These are phyloP conservation scores for Xanthoceras sorbifolium DNA, from an alignment of 345 rosid genomes.

Conservation along the genomic window DNA sequence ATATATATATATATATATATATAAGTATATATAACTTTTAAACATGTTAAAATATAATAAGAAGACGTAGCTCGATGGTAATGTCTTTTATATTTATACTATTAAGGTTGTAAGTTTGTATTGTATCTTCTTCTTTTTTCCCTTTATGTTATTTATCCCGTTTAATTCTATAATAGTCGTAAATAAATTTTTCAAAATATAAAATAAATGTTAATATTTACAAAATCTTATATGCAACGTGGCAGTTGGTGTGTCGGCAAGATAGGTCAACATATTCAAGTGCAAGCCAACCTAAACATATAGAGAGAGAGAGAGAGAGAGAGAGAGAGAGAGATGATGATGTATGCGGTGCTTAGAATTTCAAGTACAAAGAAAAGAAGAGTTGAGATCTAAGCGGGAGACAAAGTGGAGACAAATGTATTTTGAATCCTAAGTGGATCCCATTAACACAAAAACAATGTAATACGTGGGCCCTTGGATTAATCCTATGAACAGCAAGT, in stretches of 20 bases:
- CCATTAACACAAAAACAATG: constrained; percentile 14
- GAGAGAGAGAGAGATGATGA: too few relatives aligned
- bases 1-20: too few relatives aligned
- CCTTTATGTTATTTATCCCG: too few relatives aligned
- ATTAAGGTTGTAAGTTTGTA: too few relatives aligned
- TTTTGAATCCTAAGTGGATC: constrained; percentile 41
- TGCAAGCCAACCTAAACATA: constrained; percentile 40
- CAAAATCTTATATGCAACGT: neutral
- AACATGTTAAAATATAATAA: too few relatives aligned
- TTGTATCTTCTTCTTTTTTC: too few relatives aligned
- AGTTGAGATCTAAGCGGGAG: constrained; percentile 36
- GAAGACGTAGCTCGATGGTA: too few relatives aligned
- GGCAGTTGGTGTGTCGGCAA: constrained; percentile 56
- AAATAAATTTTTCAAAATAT: too few relatives aligned
- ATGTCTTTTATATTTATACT: too few relatives aligned
- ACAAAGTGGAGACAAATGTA: constrained; percentile 46
- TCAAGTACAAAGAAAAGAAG: constrained; percentile 41
- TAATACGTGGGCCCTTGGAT: neutral
- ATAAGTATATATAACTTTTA: too few relatives aligned
- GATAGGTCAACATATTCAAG: constrained; percentile 26
- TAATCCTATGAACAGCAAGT: neutral
- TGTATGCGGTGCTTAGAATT: constrained; percentile 29
- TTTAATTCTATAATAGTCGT: too few relatives aligned
- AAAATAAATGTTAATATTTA: neutral
- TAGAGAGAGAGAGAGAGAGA: too few relatives aligned